Conservation (phyloP, 2,329 filamentous ascomycete species). For the Thielaviopsis euricoi region DNA sequence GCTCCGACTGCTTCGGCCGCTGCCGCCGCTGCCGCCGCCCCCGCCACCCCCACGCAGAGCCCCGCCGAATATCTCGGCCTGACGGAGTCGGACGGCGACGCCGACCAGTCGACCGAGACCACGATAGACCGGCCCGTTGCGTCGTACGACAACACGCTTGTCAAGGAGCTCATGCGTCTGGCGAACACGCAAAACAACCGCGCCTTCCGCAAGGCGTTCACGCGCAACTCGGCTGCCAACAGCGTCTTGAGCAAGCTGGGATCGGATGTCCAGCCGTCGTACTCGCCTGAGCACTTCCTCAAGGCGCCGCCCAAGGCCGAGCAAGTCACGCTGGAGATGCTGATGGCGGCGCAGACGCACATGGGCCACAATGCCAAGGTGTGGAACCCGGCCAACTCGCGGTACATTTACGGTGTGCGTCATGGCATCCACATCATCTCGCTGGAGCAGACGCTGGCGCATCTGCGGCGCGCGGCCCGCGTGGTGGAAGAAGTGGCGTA, state of each 20-base stretch:
- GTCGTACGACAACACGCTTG: constrained; percentile 9
- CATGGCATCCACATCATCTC: constrained; percentile 86
- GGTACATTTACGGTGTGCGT: constrained; percentile 84
- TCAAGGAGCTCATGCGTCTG: constrained; percentile 8
- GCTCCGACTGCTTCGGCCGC: not conserved
- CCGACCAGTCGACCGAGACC: not conserved
- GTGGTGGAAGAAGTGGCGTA: constrained; percentile 77
- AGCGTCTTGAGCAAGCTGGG: constrained; percentile 19
- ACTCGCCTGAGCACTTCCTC: constrained; percentile 50
- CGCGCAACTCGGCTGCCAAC: not conserved
- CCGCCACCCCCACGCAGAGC: not conserved
- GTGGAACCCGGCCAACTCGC: constrained; percentile 88
- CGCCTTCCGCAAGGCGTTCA: not conserved
- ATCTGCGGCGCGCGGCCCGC: constrained; percentile 83
- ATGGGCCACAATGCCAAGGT: constrained; percentile 79
- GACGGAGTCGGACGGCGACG: not conserved
- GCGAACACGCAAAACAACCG: constrained; percentile 7
- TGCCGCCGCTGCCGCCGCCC: not conserved
- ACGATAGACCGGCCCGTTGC: constrained; percentile 5
- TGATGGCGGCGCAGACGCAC: constrained; percentile 75
- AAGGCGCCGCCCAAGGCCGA: constrained; percentile 56
- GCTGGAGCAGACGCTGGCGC: constrained; percentile 72
- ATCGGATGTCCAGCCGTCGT: constrained; percentile 33
- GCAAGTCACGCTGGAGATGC: constrained; percentile 76
- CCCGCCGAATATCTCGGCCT: not conserved